Base-by-base conservation (phyloP, 139 green algal genomes). In the Zygnema circumcarinatum region DNA sequence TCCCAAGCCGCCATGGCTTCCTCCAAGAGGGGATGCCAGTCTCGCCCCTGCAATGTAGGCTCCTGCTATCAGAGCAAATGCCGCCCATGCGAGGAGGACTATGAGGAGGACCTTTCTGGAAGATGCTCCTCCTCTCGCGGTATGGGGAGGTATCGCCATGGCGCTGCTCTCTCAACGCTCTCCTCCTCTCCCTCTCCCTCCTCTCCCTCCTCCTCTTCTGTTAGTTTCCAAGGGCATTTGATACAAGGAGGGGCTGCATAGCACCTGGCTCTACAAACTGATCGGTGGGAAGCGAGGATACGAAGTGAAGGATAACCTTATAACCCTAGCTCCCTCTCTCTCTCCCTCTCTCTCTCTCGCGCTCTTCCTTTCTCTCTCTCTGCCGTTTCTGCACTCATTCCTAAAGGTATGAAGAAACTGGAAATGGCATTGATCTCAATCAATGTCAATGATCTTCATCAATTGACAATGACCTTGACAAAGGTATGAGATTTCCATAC, bases 51-150 rank as follows among this genome's bases (percentile, higher is more conserved):
- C n/a, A n/a, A n/a, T n/a, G n/a, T n/a, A n/a, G n/a, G n/a, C n/a
- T n/a, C n/a, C n/a, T n/a, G n/a, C n/a, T n/a, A n/a, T n/a, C n/a
- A n/a, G n/a, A n/a, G n/a, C n/a, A n/a, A n/a, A n/a, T n/a, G n/a
- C n/a, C n/a, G n/a, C n/a, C n/a, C n/a, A n/a, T n/a, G n/a, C n/a
- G n/a, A n/a, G n/a, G n/a, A n/a, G n/a, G n/a, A n/a, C n/a, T n/a
- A n/a, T n/a, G n/a, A n/a, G n/a, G n/a, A n/a, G n/a, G n/a, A n/a
- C n/a, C n/a, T n/a, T n/a, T n/a, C n/a, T n/a, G n/a, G n/a, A n/a
- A n/a, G n/a, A n/a, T n/a, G n/a, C n/a, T n/a, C n/a, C 82, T 20
- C 79, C 76, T 35, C 11, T 35, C 20, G 79, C 53, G 42, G 76
- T 20, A 79, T 31, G 76, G 42, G 20, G 53, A 31, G 20, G 42